Conservation (phyloP, 1,139 yeast species). For the Hansenula lynferdii region DNA sequence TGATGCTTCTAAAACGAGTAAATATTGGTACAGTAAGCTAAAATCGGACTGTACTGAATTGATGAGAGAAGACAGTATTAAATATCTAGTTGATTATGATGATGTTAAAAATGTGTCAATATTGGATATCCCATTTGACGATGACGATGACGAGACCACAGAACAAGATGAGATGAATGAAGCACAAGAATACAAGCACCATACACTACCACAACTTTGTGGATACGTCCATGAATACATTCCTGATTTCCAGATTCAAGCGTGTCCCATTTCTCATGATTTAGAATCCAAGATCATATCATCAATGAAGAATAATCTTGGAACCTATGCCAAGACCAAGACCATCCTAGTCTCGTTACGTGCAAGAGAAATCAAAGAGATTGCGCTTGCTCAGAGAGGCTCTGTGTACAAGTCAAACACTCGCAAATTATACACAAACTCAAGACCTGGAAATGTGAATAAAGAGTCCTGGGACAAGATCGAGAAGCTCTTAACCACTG, state of each 20-base stretch:
- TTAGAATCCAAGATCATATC: slow-evolving; percentile 46
- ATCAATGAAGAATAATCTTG: slow-evolving; percentile 53
- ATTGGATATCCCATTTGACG: slow-evolving; percentile 11
- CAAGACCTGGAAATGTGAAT: slow-evolving; percentile 5
- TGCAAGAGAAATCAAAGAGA: slow-evolving; percentile 52
- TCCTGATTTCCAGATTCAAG: slow-evolving; percentile 32
- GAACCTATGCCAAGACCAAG: slow-evolving; percentile 20
- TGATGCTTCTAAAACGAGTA: slow-evolving; percentile 1
- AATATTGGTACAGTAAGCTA: slow-evolving; percentile 3
- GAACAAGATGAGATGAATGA: background rate
- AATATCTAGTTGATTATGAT: slow-evolving; percentile 8
- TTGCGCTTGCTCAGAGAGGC: slow-evolving; percentile 34
- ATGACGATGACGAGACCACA: slow-evolving; percentile 4
- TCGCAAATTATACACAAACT: slow-evolving; percentile 7
- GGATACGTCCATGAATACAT: slow-evolving; percentile 19
- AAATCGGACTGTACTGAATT: too few relatives aligned
- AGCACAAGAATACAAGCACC: slow-evolving; percentile 1
- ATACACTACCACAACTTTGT: slow-evolving; percentile 19
- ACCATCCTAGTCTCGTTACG: slow-evolving; percentile 41
- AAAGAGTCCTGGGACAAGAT: background rate
- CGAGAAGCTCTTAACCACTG: background rate
- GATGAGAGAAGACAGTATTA: slow-evolving; percentile 11
- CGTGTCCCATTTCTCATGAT: slow-evolving; percentile 38
- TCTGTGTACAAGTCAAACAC: slow-evolving; percentile 5
- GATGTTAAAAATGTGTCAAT: slow-evolving; percentile 11